phyloP scores from a whole-genome alignment of 805 yeast species.

The Diddensiella santjacobensis region DNA sequence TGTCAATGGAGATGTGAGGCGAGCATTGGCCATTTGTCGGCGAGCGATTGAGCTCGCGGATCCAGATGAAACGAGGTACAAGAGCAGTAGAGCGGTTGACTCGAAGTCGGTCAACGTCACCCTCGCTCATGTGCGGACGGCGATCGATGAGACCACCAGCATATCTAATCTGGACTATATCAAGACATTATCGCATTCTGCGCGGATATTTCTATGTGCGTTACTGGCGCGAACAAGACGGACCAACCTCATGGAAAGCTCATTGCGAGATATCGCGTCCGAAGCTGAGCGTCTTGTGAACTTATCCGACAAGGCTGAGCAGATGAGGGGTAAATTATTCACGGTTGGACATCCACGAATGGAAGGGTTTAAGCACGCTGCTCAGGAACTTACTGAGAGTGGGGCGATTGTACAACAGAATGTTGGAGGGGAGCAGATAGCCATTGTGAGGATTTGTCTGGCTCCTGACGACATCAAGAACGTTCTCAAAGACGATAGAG shows the following conservation, averaged over 20 bases:
- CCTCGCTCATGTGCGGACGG: conserved; percentile 71
- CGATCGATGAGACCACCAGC: conserved; percentile 71
- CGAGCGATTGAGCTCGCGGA: conserved; percentile 90
- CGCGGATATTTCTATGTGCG: conserved; percentile 71
- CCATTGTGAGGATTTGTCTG: conserved; percentile 59
- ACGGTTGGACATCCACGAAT: conserved; percentile 46
- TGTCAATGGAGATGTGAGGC: conserved; percentile 95
- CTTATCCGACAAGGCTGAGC: conserved; percentile 30
- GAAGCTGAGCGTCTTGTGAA: conserved; percentile 59
- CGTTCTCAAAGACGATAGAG: conserved; percentile 56
- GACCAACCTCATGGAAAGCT: conserved; percentile 64
- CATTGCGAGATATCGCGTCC: conserved; percentile 73
- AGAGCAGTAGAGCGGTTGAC: neutral
- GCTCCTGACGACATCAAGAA: conserved; percentile 65
- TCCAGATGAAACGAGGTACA: conserved; percentile 34
- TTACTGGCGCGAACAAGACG: conserved; percentile 60
- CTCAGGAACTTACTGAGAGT: conserved; percentile 70
- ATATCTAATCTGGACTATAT: conserved; percentile 67
- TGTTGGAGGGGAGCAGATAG: conserved; percentile 61
- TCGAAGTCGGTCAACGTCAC: conserved; percentile 36
- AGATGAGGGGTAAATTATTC: conserved; percentile 34
- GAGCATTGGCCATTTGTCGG: conserved; percentile 83
- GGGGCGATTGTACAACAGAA: conserved; percentile 73
- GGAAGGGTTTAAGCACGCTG: conserved; percentile 53
- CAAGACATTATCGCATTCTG: conserved; percentile 55